Evolutionary conservation across 2,329 filamentous ascomycete species (phyloP).

Genomic region (Colletotrichum cereale): DNA sequence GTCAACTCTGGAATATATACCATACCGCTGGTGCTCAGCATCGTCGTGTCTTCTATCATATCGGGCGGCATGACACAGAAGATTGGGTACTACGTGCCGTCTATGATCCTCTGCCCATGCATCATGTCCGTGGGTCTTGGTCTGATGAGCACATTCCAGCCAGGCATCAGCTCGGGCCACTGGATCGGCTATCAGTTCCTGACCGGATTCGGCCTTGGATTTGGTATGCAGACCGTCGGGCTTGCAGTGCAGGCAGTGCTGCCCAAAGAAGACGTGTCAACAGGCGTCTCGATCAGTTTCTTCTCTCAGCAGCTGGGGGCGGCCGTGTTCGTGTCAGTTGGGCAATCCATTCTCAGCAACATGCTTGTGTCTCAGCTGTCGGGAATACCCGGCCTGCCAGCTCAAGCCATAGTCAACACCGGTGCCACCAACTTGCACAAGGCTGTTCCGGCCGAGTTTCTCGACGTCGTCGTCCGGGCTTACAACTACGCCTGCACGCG

Average conservation of each 20-base stretch:
- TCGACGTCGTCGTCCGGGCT: constrained; percentile 67
- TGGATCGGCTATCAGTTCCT: constrained; percentile 74
- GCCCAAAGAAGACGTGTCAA: constrained; percentile 64
- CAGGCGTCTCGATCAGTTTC: constrained; percentile 67
- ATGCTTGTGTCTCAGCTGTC: constrained; percentile 55
- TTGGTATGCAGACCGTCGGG: constrained; percentile 68
- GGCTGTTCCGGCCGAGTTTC: constrained; percentile 61
- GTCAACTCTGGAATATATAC: constrained; percentile 69
- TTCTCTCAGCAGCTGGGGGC: constrained; percentile 71
- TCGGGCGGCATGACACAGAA: constrained; percentile 63
- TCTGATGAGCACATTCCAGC: constrained; percentile 67
- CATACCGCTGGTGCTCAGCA: constrained; percentile 67
- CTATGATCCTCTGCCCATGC: constrained; percentile 65
- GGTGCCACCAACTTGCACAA: constrained; percentile 72
- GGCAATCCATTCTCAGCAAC: constrained; percentile 66
- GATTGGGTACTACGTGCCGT: constrained; percentile 71
- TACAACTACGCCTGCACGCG: constrained; percentile 75
- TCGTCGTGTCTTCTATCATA: constrained; percentile 64
- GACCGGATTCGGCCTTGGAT: constrained; percentile 69
- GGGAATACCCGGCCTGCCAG: constrained; percentile 57
- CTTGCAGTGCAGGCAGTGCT: constrained; percentile 70
- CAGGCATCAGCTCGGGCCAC: constrained; percentile 58
- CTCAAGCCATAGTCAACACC: constrained; percentile 57
- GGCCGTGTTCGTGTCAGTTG: constrained; percentile 69
- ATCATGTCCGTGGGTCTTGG: constrained; percentile 66